Evolutionary conservation across 1,284 basidiomycete species (phyloP), one percentile per base, ranked within the genome.

Genomic region (Malassezia caprae): DNA sequence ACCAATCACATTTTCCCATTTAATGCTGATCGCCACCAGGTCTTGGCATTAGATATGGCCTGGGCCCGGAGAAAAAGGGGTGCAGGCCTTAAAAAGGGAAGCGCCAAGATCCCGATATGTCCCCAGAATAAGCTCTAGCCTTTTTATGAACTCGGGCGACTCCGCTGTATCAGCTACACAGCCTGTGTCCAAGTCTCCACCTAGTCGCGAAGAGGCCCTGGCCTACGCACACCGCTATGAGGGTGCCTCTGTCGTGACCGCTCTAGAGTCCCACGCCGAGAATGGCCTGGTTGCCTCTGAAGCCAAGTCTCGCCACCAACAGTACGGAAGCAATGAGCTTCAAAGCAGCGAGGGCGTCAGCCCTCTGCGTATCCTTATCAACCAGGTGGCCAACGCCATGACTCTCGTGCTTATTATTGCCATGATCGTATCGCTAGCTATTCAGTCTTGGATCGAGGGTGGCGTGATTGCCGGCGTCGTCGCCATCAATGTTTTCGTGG

Each of bases 391-490:
- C n/a, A 73, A 73, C 39, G 70, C 72, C 11, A 72, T 73, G 72
- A 73, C 72, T 4, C 48, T 61, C 48, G 62, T 72, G 15, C 73
- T 82, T 48, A 74, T 84, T 52, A 79, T 79, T 31, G 82, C 82
- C 27, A 79, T 84, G 76, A 80, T 80, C 8, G 78, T 84, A n/a
- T 83, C 82, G 4, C 82, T 84, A 55, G 83, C 69, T 11, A 72
- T 75, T 44, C 32, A 58, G 46, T 81, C 82, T 53, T 85, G 80
- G 76, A 80, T 84, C 57, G 82, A 81, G 64, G 83, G 81, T 21
- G 82, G 80, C 47, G 83, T 84, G 34, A 82, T 84, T 55, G 80
- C 80, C 12, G 82, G 80, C 15, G 79, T 85, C 30, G 81, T 84
- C 31, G 71, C 79, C 31, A 75, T 83, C 56, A 76, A 76, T 60